Conservation (phyloP, 805 yeast genomes). For the Saturnispora sekii region DNA sequence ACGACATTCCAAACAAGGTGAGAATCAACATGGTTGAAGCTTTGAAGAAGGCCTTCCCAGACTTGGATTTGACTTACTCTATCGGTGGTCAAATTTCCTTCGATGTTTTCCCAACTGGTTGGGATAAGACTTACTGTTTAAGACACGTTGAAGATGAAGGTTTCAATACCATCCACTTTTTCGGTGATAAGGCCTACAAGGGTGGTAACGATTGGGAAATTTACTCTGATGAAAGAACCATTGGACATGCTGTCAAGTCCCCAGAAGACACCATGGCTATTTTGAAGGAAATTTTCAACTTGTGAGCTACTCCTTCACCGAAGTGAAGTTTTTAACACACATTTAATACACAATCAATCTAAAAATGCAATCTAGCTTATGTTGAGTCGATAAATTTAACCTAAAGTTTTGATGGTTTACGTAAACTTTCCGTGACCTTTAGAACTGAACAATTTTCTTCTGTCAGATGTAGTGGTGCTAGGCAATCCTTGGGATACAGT, state of each 20-base stretch:
- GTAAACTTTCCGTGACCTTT: no score
- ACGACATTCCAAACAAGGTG: slow-evolving; percentile 67
- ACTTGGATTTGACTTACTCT: slow-evolving; percentile 83
- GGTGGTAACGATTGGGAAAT: slow-evolving; percentile 99
- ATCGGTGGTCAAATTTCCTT: slow-evolving; percentile 99
- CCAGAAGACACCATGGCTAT: slow-evolving; percentile 86
- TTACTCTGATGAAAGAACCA: slow-evolving; percentile 82
- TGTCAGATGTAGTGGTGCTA: no score
- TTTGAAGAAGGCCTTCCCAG: slow-evolving; percentile 72
- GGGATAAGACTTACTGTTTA: slow-evolving; percentile 98
- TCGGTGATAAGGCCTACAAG: slow-evolving; percentile 93
- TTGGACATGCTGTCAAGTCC: slow-evolving; percentile 85
- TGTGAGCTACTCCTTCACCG: slow-evolving; percentile 22
- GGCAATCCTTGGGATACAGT: no score
- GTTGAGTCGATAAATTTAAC: no score
- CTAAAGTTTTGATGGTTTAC: no score
- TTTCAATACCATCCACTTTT: slow-evolving; percentile 87
- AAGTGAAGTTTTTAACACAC: neutral
- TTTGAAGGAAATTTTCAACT: slow-evolving; percentile 71
- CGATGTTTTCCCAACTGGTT: slow-evolving; percentile 99
- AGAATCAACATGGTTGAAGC: slow-evolving; percentile 83
- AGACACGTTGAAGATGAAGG: slow-evolving; percentile 83
- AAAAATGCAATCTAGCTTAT: no score
- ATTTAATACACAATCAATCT: neutral
- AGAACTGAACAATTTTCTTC: no score